Conservation (phyloP, 345 rosid genomes). For the Aethionema arabicum region DNA sequence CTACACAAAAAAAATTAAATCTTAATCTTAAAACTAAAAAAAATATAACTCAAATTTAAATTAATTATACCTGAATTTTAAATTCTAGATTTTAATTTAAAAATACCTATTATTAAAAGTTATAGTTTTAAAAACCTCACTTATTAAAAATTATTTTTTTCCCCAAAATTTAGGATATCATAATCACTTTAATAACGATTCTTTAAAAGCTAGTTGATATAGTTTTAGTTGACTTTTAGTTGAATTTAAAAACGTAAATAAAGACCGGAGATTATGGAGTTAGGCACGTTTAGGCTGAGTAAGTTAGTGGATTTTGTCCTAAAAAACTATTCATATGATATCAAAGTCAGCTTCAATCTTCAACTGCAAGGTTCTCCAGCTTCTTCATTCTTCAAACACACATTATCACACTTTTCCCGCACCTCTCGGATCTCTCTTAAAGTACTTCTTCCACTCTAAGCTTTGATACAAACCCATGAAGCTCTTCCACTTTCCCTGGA, state of each 20-base stretch:
- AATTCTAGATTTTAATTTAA: too few relatives aligned
- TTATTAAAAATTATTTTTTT: too few relatives aligned
- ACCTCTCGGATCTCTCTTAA: slow-evolving; percentile 38
- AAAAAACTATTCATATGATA: slow-evolving; percentile 20
- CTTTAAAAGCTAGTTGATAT: background rate
- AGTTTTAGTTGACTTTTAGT: slow-evolving; percentile 22
- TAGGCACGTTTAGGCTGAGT: slow-evolving; percentile 28
- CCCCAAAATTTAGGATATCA: too few relatives aligned
- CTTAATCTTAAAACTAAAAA: too few relatives aligned
- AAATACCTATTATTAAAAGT: too few relatives aligned
- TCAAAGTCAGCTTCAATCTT: slow-evolving; percentile 25
- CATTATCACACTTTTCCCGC: slow-evolving; percentile 30
- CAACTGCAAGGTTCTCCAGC: slow-evolving; percentile 32
- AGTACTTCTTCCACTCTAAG: slow-evolving; percentile 16
- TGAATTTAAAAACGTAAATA: background rate
- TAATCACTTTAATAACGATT: background rate
- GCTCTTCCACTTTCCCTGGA: slow-evolving; percentile 19
- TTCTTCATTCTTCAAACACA: slow-evolving; percentile 29
- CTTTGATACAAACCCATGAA: slow-evolving; percentile 25
- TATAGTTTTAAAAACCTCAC: too few relatives aligned
- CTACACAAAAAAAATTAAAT: too few relatives aligned
- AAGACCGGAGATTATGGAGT: slow-evolving; percentile 26
- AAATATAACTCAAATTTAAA: too few relatives aligned
- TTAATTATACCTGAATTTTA: too few relatives aligned
- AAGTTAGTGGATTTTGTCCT: slow-evolving; percentile 33